Percentiles rank a stretch among this genome's conserved stretches.
phyloP scores from a whole-genome alignment of 2,329 filamentous ascomycete species.

The Aureobasidium musti region DNA sequence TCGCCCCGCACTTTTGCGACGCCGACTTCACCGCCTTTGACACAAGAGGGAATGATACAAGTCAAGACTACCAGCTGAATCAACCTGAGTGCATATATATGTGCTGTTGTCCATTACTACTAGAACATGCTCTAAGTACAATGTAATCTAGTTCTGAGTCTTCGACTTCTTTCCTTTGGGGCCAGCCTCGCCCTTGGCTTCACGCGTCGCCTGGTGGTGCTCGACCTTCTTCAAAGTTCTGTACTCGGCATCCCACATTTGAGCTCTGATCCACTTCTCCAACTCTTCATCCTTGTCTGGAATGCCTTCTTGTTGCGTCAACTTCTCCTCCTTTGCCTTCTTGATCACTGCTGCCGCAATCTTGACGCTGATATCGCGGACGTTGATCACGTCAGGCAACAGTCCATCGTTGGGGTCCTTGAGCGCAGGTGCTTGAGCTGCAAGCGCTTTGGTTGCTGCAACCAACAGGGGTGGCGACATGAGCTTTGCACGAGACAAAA shows the following conservation, averaged over 20 bases:
- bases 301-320: conserved; percentile 66
- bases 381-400: conserved; percentile 73
- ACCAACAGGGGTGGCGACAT: conserved; percentile 80
- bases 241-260: conserved; percentile 79
- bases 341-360: conserved; percentile 76
- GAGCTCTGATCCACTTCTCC: conserved; percentile 71
- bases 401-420: conserved; percentile 65
- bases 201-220: conserved; percentile 54
- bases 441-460: conserved; percentile 72
- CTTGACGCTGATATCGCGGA: conserved; percentile 72
- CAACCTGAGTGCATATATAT: too few relatives aligned
- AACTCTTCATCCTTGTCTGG: conserved; percentile 59
- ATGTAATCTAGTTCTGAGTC: background rate
- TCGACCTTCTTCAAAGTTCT: conserved; percentile 62
- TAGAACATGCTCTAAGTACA: background rate
- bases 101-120: too few relatives aligned
- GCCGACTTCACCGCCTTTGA: conserved; percentile 1
- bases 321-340: conserved; percentile 67
- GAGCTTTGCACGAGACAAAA: conserved; percentile 67
- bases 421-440: conserved; percentile 69
- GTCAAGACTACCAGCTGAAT: too few relatives aligned
- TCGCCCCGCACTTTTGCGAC: conserved; percentile 22
- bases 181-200: conserved; percentile 62
- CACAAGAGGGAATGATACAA: too few relatives aligned
- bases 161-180: conserved; percentile 31